A percentile compares a stretch with the other conserved stretches of the same genome.
phyloP scores from a whole-genome alignment of 441 rosid genomes.

The Syzygium malaccense region DNA sequence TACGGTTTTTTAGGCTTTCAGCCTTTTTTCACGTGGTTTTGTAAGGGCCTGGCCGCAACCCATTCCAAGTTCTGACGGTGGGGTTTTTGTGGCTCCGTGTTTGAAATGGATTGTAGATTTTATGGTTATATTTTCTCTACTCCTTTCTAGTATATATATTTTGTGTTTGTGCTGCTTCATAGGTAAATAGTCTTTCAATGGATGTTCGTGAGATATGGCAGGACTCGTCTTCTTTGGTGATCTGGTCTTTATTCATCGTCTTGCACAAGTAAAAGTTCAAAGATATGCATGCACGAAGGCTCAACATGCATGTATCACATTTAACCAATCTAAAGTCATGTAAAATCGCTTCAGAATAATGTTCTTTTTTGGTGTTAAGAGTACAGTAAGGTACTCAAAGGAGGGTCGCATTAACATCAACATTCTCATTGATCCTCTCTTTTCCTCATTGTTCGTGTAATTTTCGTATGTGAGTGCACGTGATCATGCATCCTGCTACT shows the following conservation, averaged over 20 bases:
- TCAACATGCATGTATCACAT: neutral
- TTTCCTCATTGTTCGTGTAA: neutral
- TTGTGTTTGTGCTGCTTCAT: neutral
- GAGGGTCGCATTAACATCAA: neutral
- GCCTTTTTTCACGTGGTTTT: neutral
- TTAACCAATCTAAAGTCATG: neutral
- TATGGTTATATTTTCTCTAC: neutral
- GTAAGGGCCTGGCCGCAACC: neutral
- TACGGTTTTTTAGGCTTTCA: neutral
- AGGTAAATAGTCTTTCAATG: neutral
- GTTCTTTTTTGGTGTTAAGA: neutral
- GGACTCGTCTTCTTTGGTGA: neutral
- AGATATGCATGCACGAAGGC: neutral
- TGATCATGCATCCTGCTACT: neutral
- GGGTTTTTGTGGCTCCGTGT: neutral
- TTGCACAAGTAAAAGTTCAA: neutral
- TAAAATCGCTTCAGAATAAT: neutral
- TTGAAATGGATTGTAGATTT: neutral
- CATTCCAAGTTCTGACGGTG: neutral
- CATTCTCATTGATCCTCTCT: neutral
- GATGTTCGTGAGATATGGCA: neutral
- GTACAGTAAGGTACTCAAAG: neutral
- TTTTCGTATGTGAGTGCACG: neutral
- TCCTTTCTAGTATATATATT: neutral
- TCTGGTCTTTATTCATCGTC: neutral